Evolutionary conservation across 495 filamentous ascomycete species (phyloP).

Genomic region (Aspergillus heteromorphus): DNA sequence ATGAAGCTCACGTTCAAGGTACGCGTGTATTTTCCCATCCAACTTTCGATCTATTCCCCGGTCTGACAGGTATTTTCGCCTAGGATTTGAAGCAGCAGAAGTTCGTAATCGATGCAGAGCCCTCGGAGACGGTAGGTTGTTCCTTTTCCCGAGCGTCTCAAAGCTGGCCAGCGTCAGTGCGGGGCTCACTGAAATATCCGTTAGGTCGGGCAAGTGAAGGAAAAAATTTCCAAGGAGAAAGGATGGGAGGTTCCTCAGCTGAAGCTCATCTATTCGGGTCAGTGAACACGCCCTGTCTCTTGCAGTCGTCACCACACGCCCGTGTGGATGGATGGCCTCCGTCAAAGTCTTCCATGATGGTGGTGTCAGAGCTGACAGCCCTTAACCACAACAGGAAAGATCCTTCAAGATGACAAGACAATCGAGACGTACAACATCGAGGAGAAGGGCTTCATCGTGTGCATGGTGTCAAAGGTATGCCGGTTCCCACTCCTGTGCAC

Average conservation of each 20-base stretch:
- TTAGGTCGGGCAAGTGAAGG: slow-evolving; percentile 83
- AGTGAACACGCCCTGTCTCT: slow-evolving; percentile 20
- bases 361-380: slow-evolving; percentile 3
- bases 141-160: slow-evolving; percentile 1
- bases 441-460: slow-evolving; percentile 98
- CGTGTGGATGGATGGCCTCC: background rate
- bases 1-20: slow-evolving; percentile 89
- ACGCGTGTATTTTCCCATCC: slow-evolving; percentile 23
- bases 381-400: slow-evolving; percentile 65
- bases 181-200: slow-evolving; percentile 30
- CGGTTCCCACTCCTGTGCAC: background rate
- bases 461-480: slow-evolving; percentile 87
- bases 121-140: slow-evolving; percentile 76
- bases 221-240: slow-evolving; percentile 81
- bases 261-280: slow-evolving; percentile 98
- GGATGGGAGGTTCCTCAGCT: slow-evolving; percentile 82
- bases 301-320: background rate
- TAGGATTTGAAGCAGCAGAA: slow-evolving; percentile 98
- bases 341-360: background rate
- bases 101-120: slow-evolving; percentile 90
- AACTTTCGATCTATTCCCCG: slow-evolving; percentile 1
- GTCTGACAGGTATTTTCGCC: slow-evolving; percentile 13
- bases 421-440: slow-evolving; percentile 95
- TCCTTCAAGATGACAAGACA: slow-evolving; percentile 92
- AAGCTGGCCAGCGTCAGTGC: slow-evolving; percentile 13